Conservation (phyloP, 495 filamentous ascomycete species). For the Astrothelium macrocarpum region DNA sequence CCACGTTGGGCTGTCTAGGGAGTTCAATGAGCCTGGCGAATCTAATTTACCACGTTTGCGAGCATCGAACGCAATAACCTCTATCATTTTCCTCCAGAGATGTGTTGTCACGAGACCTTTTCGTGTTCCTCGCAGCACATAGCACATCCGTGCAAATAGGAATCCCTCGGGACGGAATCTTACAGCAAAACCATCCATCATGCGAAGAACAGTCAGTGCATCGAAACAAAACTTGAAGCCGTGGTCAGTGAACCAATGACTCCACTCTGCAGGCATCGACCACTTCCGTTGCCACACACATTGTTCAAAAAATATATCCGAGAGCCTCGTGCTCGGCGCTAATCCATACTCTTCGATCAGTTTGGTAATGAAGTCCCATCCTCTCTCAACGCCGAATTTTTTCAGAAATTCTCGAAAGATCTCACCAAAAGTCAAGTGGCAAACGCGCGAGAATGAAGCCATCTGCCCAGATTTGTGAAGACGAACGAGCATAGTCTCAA, state of each 20-base stretch:
- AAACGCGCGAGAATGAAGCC: background rate
- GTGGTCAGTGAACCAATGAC: background rate
- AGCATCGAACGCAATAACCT: slow-evolving; percentile 3
- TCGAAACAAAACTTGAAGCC: slow-evolving; percentile 1
- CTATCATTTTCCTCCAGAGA: background rate
- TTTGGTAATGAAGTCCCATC: background rate
- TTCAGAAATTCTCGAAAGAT: background rate
- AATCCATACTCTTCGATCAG: background rate
- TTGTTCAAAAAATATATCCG: background rate
- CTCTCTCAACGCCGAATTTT: background rate
- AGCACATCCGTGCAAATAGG: background rate
- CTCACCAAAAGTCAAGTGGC: background rate
- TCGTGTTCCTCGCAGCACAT: background rate
- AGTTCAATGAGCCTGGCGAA: background rate
- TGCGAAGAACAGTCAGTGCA: background rate
- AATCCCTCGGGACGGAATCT: background rate
- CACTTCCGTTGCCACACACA: background rate
- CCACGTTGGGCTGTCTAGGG: background rate
- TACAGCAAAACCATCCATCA: background rate
- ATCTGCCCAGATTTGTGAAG: background rate
- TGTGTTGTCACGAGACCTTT: slow-evolving; percentile 2
- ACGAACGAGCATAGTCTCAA: background rate
- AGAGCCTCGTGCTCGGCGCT: background rate
- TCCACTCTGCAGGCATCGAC: background rate
- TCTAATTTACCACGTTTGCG: background rate